These are phyloP conservation scores for Blastomyces gilchristii DNA, from an alignment of 2,329 filamentous ascomycete genomes.

Conservation along the genomic window DNA sequence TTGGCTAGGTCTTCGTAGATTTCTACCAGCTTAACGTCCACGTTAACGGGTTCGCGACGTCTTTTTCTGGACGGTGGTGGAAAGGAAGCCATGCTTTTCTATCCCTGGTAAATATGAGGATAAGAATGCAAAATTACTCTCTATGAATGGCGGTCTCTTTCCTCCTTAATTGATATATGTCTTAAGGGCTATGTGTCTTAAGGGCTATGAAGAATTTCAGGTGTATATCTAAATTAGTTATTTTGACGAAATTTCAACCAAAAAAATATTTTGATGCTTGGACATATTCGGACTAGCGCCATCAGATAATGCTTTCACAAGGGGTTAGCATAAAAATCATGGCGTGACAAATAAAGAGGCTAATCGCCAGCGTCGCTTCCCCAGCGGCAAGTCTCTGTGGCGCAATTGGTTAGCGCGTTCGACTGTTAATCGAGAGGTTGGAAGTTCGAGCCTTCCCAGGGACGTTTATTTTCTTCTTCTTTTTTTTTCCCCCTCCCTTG, in stretches of 20 bases:
- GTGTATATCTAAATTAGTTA: not conserved
- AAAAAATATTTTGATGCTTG: not conserved
- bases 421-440: constrained; percentile 24
- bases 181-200: not conserved
- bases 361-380: not conserved
- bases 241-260: not conserved
- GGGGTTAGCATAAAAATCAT: not conserved
- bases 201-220: not conserved
- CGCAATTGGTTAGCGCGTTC: constrained; percentile 13
- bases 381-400: constrained; percentile 6
- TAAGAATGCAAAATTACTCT: not conserved
- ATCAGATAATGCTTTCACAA: not conserved
- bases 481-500: not conserved
- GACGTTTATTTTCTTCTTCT: constrained; percentile 17
- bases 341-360: not conserved
- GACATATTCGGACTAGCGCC: not conserved
- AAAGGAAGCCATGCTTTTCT: constrained; percentile 3
- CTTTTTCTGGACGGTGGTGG: constrained; percentile 24
- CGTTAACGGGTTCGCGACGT: constrained; percentile 32
- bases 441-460: constrained; percentile 35
- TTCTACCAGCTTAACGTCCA: constrained; percentile 38
- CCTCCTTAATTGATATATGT: not conserved
- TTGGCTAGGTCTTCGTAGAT: constrained; percentile 42
- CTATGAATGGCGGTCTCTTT: not conserved
- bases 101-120: not conserved